These are phyloP conservation scores for Puccinia horiana DNA, from an alignment of 1,284 basidiomycete genomes.

Conservation along the genomic window DNA sequence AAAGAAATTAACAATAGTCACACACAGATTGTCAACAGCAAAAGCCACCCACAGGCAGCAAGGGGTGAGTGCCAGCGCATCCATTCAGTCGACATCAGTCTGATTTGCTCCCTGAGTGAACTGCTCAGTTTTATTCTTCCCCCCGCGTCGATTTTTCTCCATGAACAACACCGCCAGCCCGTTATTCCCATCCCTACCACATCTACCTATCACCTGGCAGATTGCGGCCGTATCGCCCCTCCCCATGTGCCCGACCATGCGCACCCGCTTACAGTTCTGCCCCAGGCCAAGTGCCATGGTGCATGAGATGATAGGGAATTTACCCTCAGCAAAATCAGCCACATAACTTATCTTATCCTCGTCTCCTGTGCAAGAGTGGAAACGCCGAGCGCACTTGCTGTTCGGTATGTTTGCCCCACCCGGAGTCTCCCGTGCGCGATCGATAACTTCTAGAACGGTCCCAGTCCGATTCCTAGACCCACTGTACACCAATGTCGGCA, in stretches of 20 bases:
- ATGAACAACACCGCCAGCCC: slow-evolving; percentile 11
- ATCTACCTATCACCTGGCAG: slow-evolving; percentile 9
- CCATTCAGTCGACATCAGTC: background rate
- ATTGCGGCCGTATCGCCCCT: background rate
- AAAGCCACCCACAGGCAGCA: background rate
- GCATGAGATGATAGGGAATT: background rate
- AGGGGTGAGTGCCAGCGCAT: background rate
- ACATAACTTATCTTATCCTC: background rate
- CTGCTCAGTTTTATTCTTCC: background rate
- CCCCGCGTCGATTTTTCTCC: background rate
- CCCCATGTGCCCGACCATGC: background rate
- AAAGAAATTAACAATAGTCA: background rate
- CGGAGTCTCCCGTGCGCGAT: background rate
- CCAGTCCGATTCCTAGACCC: background rate
- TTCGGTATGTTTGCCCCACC: background rate
- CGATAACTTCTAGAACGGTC: background rate
- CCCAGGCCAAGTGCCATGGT: slow-evolving; percentile 29
- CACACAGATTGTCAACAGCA: background rate
- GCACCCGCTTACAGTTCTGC: background rate
- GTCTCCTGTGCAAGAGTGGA: slow-evolving; percentile 6
- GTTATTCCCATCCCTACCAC: background rate
- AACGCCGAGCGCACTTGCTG: background rate
- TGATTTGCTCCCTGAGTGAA: background rate
- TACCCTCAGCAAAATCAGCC: background rate
- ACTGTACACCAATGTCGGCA: slow-evolving; percentile 1